Conservation (phyloP, 164 flowering plant genomes). For the Echeveria elegans region DNA sequence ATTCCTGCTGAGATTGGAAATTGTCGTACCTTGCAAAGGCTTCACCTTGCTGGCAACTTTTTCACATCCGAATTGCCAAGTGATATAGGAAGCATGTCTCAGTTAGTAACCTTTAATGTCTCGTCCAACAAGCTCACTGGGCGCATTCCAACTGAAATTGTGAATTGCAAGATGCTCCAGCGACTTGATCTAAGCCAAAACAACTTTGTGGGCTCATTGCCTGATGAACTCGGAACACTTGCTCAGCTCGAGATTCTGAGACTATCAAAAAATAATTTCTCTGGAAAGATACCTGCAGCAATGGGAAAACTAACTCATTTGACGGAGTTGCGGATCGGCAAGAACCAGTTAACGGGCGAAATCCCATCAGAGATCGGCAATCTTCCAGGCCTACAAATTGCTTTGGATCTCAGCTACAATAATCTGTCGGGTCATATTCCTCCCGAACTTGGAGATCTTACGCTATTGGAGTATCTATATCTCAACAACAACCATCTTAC, state of each 20-base stretch:
- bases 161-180: slow-evolving; percentile 72
- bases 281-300: slow-evolving; percentile 66
- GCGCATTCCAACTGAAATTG: slow-evolving; percentile 48
- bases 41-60: too few species aligned
- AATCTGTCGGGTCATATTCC: too few species aligned
- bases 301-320: slow-evolving; percentile 69
- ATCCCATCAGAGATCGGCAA: too few species aligned
- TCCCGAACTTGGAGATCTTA: slow-evolving; percentile 64
- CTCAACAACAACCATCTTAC: slow-evolving; percentile 78
- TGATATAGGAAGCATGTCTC: slow-evolving; percentile 62
- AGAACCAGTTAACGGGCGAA: slow-evolving; percentile 67
- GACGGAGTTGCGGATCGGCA: slow-evolving; percentile 84
- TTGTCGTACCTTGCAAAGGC: slow-evolving; percentile 63
- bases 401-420: slow-evolving; percentile 83
- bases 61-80: slow-evolving; percentile 62
- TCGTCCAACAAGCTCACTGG: too few species aligned
- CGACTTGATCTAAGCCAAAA: slow-evolving; percentile 92
- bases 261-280: slow-evolving; percentile 68
- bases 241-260: too few species aligned
- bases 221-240: too few species aligned
- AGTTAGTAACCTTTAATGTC: slow-evolving; percentile 55
- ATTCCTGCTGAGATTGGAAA: slow-evolving; percentile 59
- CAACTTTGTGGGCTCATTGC: too few species aligned
- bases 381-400: slow-evolving; percentile 84
- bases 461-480: slow-evolving; percentile 48